phyloP scores from a whole-genome alignment of 495 filamentous ascomycete genomes.

The Daldinia vernicosa region DNA sequence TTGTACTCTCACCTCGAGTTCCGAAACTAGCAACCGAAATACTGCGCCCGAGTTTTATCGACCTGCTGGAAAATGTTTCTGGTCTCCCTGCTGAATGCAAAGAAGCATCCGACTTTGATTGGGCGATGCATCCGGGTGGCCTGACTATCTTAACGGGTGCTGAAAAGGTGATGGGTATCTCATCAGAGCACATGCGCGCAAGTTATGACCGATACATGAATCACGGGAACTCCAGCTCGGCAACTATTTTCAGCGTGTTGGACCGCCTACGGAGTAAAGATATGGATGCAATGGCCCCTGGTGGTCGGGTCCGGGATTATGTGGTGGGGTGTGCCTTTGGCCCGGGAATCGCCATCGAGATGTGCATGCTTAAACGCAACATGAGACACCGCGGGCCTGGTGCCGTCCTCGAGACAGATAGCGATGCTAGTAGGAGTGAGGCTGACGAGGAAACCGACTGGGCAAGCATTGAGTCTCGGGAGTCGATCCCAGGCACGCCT shows the following conservation, averaged over 20 bases:
- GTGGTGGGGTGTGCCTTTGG: slow-evolving; percentile 73
- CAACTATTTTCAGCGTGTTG: slow-evolving; percentile 69
- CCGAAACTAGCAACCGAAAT: slow-evolving; percentile 60
- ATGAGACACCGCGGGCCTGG: slow-evolving; percentile 40
- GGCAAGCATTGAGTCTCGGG: slow-evolving; percentile 36
- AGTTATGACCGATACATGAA: slow-evolving; percentile 70
- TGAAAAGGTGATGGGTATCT: slow-evolving; percentile 62
- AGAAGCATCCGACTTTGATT: slow-evolving; percentile 65
- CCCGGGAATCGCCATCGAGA: slow-evolving; percentile 70
- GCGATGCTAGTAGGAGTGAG: slow-evolving; percentile 53
- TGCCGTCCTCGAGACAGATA: slow-evolving; percentile 58
- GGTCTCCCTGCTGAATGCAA: slow-evolving; percentile 53
- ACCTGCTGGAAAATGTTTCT: slow-evolving; percentile 54
- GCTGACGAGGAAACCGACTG: slow-evolving; percentile 47
- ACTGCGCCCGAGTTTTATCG: slow-evolving; percentile 59
- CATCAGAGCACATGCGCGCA: slow-evolving; percentile 66
- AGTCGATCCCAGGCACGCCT: slow-evolving; percentile 33
- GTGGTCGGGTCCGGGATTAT: slow-evolving; percentile 57
- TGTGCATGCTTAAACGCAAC: slow-evolving; percentile 65
- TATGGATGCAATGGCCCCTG: slow-evolving; percentile 61
- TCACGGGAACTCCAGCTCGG: slow-evolving; percentile 69
- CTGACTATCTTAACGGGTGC: slow-evolving; percentile 69
- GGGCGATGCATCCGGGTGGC: slow-evolving; percentile 75
- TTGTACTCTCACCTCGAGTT: slow-evolving; percentile 65
- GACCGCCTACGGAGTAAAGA: slow-evolving; percentile 65